Evolutionary conservation across 2,329 filamentous ascomycete species (phyloP), one percentile per base, ranked within the genome.

Genomic region (Elsinoe ampelina): DNA sequence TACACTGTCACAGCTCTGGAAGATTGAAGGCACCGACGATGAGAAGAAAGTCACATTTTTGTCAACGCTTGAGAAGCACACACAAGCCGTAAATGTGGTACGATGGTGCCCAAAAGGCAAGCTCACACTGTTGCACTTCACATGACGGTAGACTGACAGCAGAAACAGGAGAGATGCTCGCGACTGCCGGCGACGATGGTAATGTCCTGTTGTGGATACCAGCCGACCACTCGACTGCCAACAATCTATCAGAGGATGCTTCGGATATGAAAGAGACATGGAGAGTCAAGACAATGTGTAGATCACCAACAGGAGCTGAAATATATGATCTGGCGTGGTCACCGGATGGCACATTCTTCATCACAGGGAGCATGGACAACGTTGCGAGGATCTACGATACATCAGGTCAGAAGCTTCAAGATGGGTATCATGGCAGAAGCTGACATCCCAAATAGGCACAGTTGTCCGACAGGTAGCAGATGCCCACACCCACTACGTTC

Each of bases 301-400:
- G 93, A 60, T 95, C 91, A 45, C 41, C 41, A 19, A 89, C 87
- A 60, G 92, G 91, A 35, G 89, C 91, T 10, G 93, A 98, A 71
- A 97, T 98, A 63, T 98, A 98, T 73, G 93, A 98, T 71, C 76
- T 98, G 58, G 93, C 93, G 52, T 98, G 93, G 95, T 97, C 93
- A 50, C 95, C 95, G n/a, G 93, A 98, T 71, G 90, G 88, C 38
- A 77, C 85, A 38, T 93, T 95, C 74, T 95, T 98, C 75, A 96
- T 98, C 65, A 96, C 95, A 20, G 93, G 93, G 38, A 97, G 93
- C 74, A 97, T 98, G 91, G 93, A 98, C 75, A 98, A 98, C 70
- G 86, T 97, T 69, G 91, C 93, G 58, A 83, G 92, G 59, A 97
- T 98, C 65, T 97, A 96, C 77, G 96, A 95, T 72, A 88, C 91